Base-by-base conservation (phyloP, 192 early-diverging fungal species). In the Podila minutissima region DNA sequence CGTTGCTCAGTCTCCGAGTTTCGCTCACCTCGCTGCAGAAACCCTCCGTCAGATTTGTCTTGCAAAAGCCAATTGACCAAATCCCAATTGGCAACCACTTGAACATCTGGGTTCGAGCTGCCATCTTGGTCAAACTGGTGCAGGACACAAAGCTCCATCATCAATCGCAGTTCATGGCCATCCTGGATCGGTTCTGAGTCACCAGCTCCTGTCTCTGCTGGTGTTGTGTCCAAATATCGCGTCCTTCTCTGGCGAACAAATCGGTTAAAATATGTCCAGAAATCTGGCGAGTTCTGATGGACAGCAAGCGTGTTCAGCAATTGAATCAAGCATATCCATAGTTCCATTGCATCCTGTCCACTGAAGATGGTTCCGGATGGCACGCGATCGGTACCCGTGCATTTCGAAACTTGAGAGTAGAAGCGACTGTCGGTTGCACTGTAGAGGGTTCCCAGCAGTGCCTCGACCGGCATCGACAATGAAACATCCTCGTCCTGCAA, bases 111-210 rank as follows among this genome's bases (percentile, higher is more conserved):
- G n/a, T 65, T 59, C 3, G 77, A 81, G 29, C 67, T 76, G 15
- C 71, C 77, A 48, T 69, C 49, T 12, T 32, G 37, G 1, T 62
- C 77, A 69, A 73, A 81, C 58, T 81, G 77, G 49, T 81, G 71
- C 12, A 81, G 41, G 20, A 28, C 46, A 35, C 71, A 64, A 10
- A 81, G 51, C 1, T 51, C 58, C 24, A 35, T 60, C 20, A 81
- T 19, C 13, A 81, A 29, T 17, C 32, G n/a, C 55, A 81, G 29
- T 6, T 28, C 26, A n/a, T 33, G 57, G 59, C 59, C 59, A 37
- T 59, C 33, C 22, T 65, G 26, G 5, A 15, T 19, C 15, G 46
- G n/a, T 49, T 31, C 50, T 15, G 35, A 12, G 31, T 20, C 28
- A 26, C 35, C 13, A 26, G 1, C 31, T 37, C 62, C 33, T 37